These are phyloP conservation scores for Ceratocystis destructans DNA, from an alignment of 2,329 filamentous ascomycete species.

Conservation along the genomic window DNA sequence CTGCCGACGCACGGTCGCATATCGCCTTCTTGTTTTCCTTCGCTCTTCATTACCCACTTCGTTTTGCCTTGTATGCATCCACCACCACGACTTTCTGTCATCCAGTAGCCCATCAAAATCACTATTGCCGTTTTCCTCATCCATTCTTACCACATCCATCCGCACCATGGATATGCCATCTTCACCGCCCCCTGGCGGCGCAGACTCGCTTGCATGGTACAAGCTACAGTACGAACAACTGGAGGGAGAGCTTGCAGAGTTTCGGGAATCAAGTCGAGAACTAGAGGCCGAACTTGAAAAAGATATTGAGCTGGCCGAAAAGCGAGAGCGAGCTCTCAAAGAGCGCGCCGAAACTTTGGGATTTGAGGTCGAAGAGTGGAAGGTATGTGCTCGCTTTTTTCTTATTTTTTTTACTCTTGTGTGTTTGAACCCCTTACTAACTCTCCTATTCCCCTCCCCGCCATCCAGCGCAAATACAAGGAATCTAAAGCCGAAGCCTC, in stretches of 20 bases:
- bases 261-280: conserved; percentile 85
- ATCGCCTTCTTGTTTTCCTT: conserved; percentile 13
- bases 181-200: conserved; percentile 44
- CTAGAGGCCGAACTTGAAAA: conserved; percentile 89
- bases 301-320: conserved; percentile 90
- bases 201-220: conserved; percentile 83
- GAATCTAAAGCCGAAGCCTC: conserved; percentile 84
- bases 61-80: conserved; percentile 8
- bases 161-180: conserved; percentile 48
- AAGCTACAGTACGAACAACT: conserved; percentile 90
- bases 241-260: conserved; percentile 82
- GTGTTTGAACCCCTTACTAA: conserved; percentile 11
- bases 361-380: conserved; percentile 97
- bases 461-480: conserved; percentile 76
- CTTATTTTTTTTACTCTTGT: not conserved
- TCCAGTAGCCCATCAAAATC: not conserved
- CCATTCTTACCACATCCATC: conserved; percentile 6
- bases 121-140: not conserved
- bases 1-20: conserved; percentile 16
- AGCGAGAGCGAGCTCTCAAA: conserved; percentile 71
- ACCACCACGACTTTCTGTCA: conserved; percentile 5
- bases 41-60: not conserved
- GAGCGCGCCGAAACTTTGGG: conserved; percentile 73
- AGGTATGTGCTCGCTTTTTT: conserved; percentile 44
- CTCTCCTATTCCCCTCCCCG: not conserved